A percentile compares a stretch with the other conserved stretches of the same genome.
Conservation (phyloP, 2,329 filamentous ascomycete species). For the Raffaelea arxii region DNA sequence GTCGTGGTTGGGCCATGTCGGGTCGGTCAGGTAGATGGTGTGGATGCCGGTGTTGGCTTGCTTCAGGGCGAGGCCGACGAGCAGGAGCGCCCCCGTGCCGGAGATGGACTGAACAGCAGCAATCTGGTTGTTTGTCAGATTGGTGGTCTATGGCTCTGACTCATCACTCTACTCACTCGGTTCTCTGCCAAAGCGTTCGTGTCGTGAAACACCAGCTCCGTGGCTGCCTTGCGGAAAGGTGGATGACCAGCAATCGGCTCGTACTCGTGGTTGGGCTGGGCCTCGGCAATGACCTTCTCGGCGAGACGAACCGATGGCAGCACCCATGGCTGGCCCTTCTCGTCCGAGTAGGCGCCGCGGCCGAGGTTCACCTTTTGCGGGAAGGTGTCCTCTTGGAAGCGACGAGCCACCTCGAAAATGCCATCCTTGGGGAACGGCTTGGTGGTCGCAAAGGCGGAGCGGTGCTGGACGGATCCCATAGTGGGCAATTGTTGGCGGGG, state of each 20-base stretch:
- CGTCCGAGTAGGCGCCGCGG: conserved; percentile 76
- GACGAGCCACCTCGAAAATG: conserved; percentile 24
- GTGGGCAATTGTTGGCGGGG: too few relatives aligned
- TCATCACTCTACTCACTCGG: conserved; percentile 38
- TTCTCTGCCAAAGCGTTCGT: neutral
- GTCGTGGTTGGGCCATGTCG: conserved; percentile 97
- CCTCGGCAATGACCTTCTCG: conserved; percentile 74
- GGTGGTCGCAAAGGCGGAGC: neutral
- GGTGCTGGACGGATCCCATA: neutral
- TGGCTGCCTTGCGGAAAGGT: conserved; percentile 72
- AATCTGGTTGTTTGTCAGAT: too few relatives aligned
- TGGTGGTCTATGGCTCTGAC: too few relatives aligned
- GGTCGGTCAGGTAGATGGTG: conserved; percentile 81
- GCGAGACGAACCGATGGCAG: conserved; percentile 82
- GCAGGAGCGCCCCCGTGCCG: conserved; percentile 86
- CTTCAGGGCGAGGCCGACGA: conserved; percentile 84
- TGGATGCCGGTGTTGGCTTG: conserved; percentile 72
- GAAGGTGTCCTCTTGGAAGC: conserved; percentile 20
- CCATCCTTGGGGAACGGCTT: conserved; percentile 6
- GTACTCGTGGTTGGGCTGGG: conserved; percentile 98
- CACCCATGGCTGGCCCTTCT: conserved; percentile 94
- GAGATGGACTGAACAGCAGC: conserved; percentile 87
- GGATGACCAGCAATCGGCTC: conserved; percentile 84
- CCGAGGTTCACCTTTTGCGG: conserved; percentile 21
- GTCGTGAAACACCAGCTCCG: conserved; percentile 38